These are phyloP conservation scores for Pestalotiopsis sp. DNA, from an alignment of 2,329 filamentous ascomycete species.

Conservation along the genomic window DNA sequence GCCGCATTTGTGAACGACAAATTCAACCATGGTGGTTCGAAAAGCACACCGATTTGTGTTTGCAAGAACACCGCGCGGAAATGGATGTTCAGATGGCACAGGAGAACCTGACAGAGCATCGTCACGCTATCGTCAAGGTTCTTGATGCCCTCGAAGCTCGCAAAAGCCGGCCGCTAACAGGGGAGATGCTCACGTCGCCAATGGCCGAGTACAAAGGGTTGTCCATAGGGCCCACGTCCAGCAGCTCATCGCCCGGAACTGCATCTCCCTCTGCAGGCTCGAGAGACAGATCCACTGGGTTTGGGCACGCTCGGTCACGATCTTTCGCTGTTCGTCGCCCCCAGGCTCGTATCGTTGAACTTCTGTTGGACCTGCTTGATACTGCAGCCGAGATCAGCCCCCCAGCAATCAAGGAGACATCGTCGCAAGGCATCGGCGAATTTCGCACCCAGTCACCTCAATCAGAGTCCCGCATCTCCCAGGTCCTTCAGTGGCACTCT, in stretches of 20 bases:
- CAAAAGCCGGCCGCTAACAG: constrained; percentile 62
- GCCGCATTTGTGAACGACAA: constrained; percentile 95
- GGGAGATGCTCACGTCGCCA: constrained; percentile 53
- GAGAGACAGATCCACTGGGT: constrained; percentile 71
- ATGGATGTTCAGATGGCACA: constrained; percentile 98
- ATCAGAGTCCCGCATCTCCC: constrained; percentile 91
- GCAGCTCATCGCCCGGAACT: constrained; percentile 70
- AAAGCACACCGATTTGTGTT: constrained; percentile 94
- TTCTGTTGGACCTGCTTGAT: constrained; percentile 93
- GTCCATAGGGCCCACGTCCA: constrained; percentile 75
- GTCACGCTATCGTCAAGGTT: constrained; percentile 92
- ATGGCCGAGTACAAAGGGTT: constrained; percentile 85
- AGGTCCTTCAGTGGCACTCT: constrained; percentile 95
- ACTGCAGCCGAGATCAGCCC: constrained; percentile 94
- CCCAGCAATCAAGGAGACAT: constrained; percentile 85
- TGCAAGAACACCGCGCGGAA: constrained; percentile 94
- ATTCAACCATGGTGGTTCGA: constrained; percentile 99
- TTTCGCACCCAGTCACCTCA: constrained; percentile 93
- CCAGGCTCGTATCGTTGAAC: constrained; percentile 88
- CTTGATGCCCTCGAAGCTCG: constrained; percentile 87
- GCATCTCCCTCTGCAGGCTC: constrained; percentile 73
- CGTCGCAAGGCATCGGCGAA: constrained; percentile 68
- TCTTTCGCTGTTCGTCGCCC: constrained; percentile 92
- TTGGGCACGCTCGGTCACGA: constrained; percentile 78
- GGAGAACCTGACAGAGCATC: constrained; percentile 87